Evolutionary conservation across 1,284 basidiomycete genomes (phyloP), one percentile per base, ranked within the genome.

Genomic region (Lignosus rhinocerotis): DNA sequence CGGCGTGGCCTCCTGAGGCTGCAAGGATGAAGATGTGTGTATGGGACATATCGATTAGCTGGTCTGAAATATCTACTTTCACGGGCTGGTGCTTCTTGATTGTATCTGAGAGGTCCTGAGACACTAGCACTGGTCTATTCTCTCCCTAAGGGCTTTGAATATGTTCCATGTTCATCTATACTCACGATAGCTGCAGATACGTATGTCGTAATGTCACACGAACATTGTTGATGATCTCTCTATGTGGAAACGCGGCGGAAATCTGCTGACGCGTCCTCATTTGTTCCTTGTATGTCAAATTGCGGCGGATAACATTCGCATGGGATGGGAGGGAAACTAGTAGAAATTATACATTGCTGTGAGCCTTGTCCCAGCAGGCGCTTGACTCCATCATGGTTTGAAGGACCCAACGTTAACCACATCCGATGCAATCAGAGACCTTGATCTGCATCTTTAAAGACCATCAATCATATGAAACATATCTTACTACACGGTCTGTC

Each of bases 111-210:
- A 39, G 53, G 30, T 42, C n/a, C 38, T 44, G 12, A 39, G 51
- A 43, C 34, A 14, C 31, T 52, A 49, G 39, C 25, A 2, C 25
- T 2, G 2, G 25, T 25, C 4, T 47, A 16, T 47, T n/a, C 30
- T 7, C 3, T 47, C 31, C 31, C n/a, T 17, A 6, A 14, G 25
- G 25, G 36, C 16, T 25, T 49, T 39, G 21, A 19, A 41, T 48
- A 46, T 48, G 51, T 33, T 30, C 17, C 38, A 57, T 53, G 47
- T 8, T 19, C 34, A 33, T 39, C 51, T 50, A 51, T 46, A 55
- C 25, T 51, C 36, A 51, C 36, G 36, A 53, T 58, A 49, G 21
- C 39, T 51, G 31, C 51, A 25, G 36, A 50, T 53, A 39, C 38
- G 38, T 50, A 45, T 44, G 46, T 36, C 33, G 12, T 57, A 44